phyloP scores from a whole-genome alignment of 306 rosid species.

The Cucurbita ficifolia region DNA sequence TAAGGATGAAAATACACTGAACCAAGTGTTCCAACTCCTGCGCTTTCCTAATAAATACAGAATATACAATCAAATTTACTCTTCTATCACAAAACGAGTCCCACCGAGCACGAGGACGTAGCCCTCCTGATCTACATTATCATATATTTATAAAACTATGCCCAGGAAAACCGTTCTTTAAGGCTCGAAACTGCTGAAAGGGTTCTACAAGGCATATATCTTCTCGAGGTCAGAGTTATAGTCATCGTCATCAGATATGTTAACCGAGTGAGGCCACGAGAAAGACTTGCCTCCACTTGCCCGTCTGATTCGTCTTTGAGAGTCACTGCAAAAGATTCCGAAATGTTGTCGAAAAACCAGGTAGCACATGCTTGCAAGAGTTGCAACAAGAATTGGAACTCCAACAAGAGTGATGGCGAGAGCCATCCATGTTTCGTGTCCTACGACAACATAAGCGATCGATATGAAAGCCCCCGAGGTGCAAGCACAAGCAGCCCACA shows the following conservation, averaged over 20 bases:
- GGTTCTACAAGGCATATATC: conserved; percentile 53
- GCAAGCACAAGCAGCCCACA: conserved; percentile 98
- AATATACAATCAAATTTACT: neutral
- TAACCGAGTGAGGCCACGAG: conserved; percentile 82
- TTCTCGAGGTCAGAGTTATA: conserved; percentile 70
- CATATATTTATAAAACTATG: neutral
- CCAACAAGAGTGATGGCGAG: conserved; percentile 56
- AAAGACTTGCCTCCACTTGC: conserved; percentile 80
- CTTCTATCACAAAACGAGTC: neutral
- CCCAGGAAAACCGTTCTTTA: neutral
- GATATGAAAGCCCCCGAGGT: conserved; percentile 79
- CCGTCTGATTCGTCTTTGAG: conserved; percentile 71
- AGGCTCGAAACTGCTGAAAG: neutral
- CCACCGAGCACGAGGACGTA: neutral
- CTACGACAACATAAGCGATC: conserved; percentile 67
- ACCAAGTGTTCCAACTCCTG: neutral
- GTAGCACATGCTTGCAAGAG: conserved; percentile 81
- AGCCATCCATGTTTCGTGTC: conserved; percentile 68
- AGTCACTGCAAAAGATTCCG: conserved; percentile 43
- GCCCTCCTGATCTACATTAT: neutral
- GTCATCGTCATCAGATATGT: conserved; percentile 66
- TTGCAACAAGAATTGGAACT: conserved; percentile 60
- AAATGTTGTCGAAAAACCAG: conserved; percentile 78
- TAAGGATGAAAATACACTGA: neutral
- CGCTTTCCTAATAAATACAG: neutral